phyloP scores from a whole-genome alignment of 768 basidiomycete species.

The Auriculariales sp. region DNA sequence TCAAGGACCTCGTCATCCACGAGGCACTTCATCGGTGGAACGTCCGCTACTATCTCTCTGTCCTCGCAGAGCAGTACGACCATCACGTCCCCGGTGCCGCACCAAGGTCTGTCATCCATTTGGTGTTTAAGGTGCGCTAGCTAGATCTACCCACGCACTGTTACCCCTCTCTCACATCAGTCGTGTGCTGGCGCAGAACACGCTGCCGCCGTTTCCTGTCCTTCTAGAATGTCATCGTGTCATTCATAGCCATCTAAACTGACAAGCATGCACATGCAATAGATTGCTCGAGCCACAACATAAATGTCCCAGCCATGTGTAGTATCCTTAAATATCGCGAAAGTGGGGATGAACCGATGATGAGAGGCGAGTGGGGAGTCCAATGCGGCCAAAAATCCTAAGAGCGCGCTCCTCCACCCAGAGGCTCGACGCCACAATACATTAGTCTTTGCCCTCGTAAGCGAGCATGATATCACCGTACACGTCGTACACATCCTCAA shows the following conservation, averaged over 20 bases:
- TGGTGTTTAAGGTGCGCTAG: neutral
- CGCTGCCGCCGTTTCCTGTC: conserved; percentile 47
- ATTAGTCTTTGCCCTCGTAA: conserved; percentile 58
- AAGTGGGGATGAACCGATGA: too few species aligned
- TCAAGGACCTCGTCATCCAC: conserved; percentile 57
- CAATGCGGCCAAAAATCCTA: too few species aligned
- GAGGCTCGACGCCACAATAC: neutral
- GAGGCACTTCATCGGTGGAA: conserved; percentile 64
- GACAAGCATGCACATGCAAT: neutral
- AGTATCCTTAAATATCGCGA: neutral
- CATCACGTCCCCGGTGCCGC: conserved; percentile 16
- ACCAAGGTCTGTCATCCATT: neutral
- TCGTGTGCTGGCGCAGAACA: conserved; percentile 28
- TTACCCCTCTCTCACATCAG: neutral
- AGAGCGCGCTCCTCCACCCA: too few species aligned
- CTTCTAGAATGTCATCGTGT: conserved; percentile 44
- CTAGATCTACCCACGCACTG: neutral
- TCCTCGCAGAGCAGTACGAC: conserved; percentile 14
- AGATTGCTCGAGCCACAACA: neutral
- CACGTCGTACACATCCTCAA: conserved; percentile 55
- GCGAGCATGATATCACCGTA: conserved; percentile 67
- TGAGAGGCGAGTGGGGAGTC: too few species aligned
- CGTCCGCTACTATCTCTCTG: conserved; percentile 48
- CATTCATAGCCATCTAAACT: conserved; percentile 30
- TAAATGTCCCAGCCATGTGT: neutral